phyloP scores from a whole-genome alignment of 495 filamentous ascomycete species.

The Ascodesmis nigricans region DNA sequence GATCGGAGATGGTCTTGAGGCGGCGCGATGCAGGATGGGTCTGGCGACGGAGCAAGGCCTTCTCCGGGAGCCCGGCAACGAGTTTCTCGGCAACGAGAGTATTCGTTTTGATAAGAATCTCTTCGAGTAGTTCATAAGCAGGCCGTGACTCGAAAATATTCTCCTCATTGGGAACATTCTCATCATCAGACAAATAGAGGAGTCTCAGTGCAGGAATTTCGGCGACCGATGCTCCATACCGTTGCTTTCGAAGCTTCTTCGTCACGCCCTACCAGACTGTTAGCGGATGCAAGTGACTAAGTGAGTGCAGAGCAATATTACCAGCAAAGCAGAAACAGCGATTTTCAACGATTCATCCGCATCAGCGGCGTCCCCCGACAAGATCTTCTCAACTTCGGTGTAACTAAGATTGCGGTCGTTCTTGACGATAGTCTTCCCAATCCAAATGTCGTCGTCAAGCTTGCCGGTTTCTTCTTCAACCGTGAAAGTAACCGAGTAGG shows the following conservation, averaged over 20 bases:
- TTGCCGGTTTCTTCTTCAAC: conserved; percentile 56
- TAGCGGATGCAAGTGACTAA: neutral
- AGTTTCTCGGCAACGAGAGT: conserved; percentile 71
- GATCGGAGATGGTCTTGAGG: conserved; percentile 69
- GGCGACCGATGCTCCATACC: conserved; percentile 54
- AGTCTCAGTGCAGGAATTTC: conserved; percentile 69
- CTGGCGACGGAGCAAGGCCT: conserved; percentile 78
- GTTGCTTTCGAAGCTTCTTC: conserved; percentile 68
- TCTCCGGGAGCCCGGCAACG: conserved; percentile 56
- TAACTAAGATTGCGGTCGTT: conserved; percentile 68
- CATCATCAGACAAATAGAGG: conserved; percentile 85
- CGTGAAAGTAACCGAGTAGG: conserved; percentile 78
- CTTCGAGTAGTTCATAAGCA: conserved; percentile 84
- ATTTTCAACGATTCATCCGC: conserved; percentile 42
- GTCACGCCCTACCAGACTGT: conserved; percentile 38
- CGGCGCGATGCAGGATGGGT: conserved; percentile 65
- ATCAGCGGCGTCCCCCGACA: conserved; percentile 37
- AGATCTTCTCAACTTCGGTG: conserved; percentile 58
- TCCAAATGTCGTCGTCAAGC: conserved; percentile 70
- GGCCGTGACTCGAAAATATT: conserved; percentile 86
- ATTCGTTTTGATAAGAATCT: conserved; percentile 80
- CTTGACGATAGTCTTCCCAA: conserved; percentile 84
- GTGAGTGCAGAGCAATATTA: conserved; percentile 24
- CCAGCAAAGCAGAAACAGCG: conserved; percentile 48
- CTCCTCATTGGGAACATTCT: conserved; percentile 86